A percentile compares a stretch with the other conserved stretches of the same genome.
phyloP scores from a whole-genome alignment of 805 yeast species.

The Saccharomycopsis sp. region DNA sequence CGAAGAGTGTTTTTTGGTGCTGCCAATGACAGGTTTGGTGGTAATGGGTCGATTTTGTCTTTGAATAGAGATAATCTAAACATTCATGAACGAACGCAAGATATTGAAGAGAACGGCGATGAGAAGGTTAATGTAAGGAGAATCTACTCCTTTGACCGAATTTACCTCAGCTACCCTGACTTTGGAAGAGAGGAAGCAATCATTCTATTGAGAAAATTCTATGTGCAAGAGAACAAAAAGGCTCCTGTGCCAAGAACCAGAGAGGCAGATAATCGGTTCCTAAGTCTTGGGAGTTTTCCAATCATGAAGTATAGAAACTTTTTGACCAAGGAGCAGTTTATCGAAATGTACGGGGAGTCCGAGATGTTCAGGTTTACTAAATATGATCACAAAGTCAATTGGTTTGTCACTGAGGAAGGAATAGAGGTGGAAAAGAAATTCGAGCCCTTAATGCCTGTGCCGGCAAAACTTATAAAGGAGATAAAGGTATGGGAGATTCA shows the following conservation, averaged over 20 bases:
- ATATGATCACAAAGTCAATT: background rate
- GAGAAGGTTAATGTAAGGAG: conserved; percentile 18
- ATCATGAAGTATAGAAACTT: conserved; percentile 49
- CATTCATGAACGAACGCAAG: conserved; percentile 11
- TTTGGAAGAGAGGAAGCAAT: conserved; percentile 76
- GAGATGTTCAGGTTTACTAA: conserved; percentile 9
- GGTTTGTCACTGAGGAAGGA: conserved; percentile 12
- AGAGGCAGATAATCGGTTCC: conserved; percentile 46
- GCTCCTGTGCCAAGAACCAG: conserved; percentile 81
- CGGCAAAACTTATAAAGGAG: conserved; percentile 4
- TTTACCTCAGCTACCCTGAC: conserved; percentile 66
- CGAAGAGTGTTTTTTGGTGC: conserved; percentile 80
- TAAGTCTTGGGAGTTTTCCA: conserved; percentile 54
- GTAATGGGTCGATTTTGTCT: conserved; percentile 80
- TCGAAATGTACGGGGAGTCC: conserved; percentile 38
- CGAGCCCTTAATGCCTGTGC: conserved; percentile 18
- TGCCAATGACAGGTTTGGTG: conserved; percentile 93
- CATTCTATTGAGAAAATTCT: conserved; percentile 71
- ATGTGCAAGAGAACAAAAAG: conserved; percentile 73
- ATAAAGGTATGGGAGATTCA: conserved; percentile 11
- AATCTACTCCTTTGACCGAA: conserved; percentile 24
- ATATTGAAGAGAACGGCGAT: conserved; percentile 11
- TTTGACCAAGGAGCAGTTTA: conserved; percentile 45
- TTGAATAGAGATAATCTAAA: conserved; percentile 42
- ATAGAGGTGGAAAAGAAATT: conserved; percentile 17